A percentile compares a stretch with the other conserved stretches of the same genome.
These are phyloP conservation scores for Spinacia oleracea DNA, from an alignment of 179 eudicot species.

Conservation along the genomic window DNA sequence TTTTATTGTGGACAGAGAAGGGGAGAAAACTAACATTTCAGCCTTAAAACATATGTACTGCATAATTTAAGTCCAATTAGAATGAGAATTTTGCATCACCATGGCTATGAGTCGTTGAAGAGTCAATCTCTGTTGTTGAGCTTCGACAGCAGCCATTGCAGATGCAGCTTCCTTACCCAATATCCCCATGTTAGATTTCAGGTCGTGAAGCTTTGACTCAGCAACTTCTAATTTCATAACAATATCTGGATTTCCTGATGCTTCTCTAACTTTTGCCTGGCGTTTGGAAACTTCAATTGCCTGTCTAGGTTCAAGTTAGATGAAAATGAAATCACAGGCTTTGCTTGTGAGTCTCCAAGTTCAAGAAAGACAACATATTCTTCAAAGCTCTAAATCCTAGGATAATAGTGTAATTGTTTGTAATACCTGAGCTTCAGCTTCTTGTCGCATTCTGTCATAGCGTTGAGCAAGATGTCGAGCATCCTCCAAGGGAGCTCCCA, in stretches of 20 bases:
- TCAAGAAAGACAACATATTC: not conserved
- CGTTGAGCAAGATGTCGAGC: constrained; percentile 99
- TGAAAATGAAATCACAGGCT: constrained; percentile 15
- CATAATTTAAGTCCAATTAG: not conserved
- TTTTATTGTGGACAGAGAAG: constrained; percentile 1
- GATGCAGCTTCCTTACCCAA: constrained; percentile 89
- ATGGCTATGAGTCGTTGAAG: constrained; percentile 83
- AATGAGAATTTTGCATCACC: constrained; percentile 42
- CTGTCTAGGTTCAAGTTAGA: constrained; percentile 55
- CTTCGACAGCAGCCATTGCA: constrained; percentile 95
- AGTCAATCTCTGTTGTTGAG: constrained; percentile 88
- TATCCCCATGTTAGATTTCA: constrained; percentile 69
- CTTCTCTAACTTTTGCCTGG: constrained; percentile 72
- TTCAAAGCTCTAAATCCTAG: not conserved
- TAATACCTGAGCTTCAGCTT: constrained; percentile 95
- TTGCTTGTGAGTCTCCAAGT: constrained; percentile 40
- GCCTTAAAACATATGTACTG: constrained; percentile 6
- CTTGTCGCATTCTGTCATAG: constrained; percentile 94
- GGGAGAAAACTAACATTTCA: constrained; percentile 11
- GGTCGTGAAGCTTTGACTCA: constrained; percentile 77
- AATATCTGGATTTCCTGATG: constrained; percentile 64
- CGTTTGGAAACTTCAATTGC: constrained; percentile 91
- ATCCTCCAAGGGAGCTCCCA: constrained; percentile 97
- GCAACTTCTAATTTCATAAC: constrained; percentile 74
- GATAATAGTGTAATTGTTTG: not conserved